Evolutionary conservation across 257 asterid species (phyloP).

Genomic region (Mentha longifolia): DNA sequence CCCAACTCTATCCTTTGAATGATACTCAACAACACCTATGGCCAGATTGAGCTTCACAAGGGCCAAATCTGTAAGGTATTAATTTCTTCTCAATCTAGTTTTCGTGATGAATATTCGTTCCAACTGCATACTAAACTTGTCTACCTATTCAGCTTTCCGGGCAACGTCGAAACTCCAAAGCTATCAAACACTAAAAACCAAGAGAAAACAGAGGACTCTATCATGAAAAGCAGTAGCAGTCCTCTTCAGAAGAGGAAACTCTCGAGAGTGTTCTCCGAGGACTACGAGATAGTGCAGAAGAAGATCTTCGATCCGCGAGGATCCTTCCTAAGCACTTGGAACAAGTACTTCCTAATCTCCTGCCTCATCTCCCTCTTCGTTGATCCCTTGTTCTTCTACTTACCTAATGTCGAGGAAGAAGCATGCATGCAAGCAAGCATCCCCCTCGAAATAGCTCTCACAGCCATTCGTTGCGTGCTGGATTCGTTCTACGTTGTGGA

Average conservation of each 20-base stretch:
- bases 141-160: constrained; percentile 45
- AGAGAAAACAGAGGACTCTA: neutral
- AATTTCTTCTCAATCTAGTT: neutral
- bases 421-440: constrained; percentile 58
- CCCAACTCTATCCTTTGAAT: neutral
- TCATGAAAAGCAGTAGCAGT: constrained; percentile 5
- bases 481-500: constrained; percentile 57
- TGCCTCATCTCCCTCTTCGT: constrained; percentile 61
- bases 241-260: constrained; percentile 51
- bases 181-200: neutral
- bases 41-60: constrained; percentile 25
- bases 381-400: constrained; percentile 68
- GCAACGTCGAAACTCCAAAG: constrained; percentile 40
- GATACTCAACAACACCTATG: constrained; percentile 21
- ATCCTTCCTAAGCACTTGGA: constrained; percentile 52
- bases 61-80: constrained; percentile 44
- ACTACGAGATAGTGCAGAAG: constrained; percentile 51
- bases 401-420: constrained; percentile 51
- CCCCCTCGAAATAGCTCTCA: constrained; percentile 53
- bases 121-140: neutral
- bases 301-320: constrained; percentile 73
- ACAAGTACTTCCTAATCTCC: constrained; percentile 53
- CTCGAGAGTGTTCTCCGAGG: constrained; percentile 67
- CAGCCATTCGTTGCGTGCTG: constrained; percentile 48
- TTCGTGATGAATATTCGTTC: neutral